Conservation (phyloP, 257 asterid genomes). For the Solanum etuberosum region DNA sequence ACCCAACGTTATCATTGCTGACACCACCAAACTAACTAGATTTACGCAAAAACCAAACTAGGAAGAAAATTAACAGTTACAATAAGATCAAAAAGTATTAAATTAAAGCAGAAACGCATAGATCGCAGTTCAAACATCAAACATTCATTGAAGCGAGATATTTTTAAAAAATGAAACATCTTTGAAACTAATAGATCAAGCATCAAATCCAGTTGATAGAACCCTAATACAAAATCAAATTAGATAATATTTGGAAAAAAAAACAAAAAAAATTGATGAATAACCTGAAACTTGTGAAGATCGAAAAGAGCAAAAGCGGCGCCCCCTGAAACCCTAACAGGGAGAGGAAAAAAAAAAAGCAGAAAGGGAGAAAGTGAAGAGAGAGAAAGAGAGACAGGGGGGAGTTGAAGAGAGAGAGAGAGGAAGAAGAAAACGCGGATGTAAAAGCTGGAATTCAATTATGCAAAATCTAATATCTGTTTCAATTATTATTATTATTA, state of each 20-base stretch:
- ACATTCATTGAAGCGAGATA: background rate
- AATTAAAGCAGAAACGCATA: background rate
- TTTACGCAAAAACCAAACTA: background rate
- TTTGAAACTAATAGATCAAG: background rate
- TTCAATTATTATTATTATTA: background rate
- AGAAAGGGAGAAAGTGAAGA: background rate
- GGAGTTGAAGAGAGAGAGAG: background rate
- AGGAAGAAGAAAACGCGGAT: conserved; percentile 18
- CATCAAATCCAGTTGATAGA: background rate
- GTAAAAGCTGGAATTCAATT: conserved; percentile 27
- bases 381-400: conserved; percentile 10
- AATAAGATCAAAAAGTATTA: background rate
- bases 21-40: background rate
- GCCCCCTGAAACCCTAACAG: conserved; percentile 25
- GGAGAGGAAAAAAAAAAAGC: conserved; percentile 2
- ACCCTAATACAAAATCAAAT: background rate
- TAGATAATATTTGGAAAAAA: background rate
- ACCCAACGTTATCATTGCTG: background rate
- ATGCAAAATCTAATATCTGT: conserved; percentile 12
- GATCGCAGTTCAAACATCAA: background rate
- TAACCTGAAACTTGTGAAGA: conserved; percentile 16
- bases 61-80: background rate
- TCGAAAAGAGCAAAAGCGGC: conserved; percentile 26
- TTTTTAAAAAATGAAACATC: background rate
- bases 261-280: background rate